These are phyloP conservation scores for Kwoniella shivajii DNA, from an alignment of 1,284 basidiomycete species.

Conservation along the genomic window DNA sequence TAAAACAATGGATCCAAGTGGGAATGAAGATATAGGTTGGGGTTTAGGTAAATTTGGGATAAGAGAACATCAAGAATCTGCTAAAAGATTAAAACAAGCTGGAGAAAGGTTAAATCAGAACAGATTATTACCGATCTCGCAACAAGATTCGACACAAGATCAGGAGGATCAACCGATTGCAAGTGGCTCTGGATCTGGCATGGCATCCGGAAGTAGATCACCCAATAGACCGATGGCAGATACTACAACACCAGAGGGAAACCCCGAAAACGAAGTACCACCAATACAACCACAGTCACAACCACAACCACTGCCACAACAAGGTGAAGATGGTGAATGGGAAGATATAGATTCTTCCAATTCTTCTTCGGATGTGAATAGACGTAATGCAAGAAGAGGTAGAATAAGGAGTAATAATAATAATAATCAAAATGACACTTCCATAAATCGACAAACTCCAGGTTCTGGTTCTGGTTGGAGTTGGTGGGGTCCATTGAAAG, in stretches of 20 bases:
- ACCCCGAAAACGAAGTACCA: conserved; percentile 54
- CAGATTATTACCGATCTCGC: conserved; percentile 19
- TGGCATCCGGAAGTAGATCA: conserved; percentile 23
- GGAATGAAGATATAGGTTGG: conserved; percentile 63
- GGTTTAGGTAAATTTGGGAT: conserved; percentile 71
- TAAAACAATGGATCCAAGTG: conserved; percentile 6
- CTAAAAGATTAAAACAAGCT: conserved; percentile 41
- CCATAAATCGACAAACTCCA: neutral
- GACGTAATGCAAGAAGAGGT: neutral
- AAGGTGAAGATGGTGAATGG: conserved; percentile 29
- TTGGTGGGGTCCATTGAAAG: conserved; percentile 53
- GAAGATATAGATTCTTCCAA: conserved; percentile 29
- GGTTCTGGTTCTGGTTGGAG: conserved; percentile 34
- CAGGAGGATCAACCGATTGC: neutral
- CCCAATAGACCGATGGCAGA: too few species aligned
- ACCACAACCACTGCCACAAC: neutral
- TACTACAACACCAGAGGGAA: conserved; percentile 61
- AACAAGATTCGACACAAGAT: conserved; percentile 5
- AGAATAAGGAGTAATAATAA: conserved; percentile 2
- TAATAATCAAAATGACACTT: neutral
- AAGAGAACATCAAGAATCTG: conserved; percentile 55
- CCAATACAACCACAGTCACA: conserved; percentile 34
- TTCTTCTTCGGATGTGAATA: conserved; percentile 8
- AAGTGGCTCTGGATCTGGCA: conserved; percentile 5
- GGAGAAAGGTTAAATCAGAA: conserved; percentile 40